Evolutionary conservation across 2,329 filamentous ascomycete genomes (phyloP), one percentile per base, ranked within the genome.

Genomic region (Fusarium goolgardi): DNA sequence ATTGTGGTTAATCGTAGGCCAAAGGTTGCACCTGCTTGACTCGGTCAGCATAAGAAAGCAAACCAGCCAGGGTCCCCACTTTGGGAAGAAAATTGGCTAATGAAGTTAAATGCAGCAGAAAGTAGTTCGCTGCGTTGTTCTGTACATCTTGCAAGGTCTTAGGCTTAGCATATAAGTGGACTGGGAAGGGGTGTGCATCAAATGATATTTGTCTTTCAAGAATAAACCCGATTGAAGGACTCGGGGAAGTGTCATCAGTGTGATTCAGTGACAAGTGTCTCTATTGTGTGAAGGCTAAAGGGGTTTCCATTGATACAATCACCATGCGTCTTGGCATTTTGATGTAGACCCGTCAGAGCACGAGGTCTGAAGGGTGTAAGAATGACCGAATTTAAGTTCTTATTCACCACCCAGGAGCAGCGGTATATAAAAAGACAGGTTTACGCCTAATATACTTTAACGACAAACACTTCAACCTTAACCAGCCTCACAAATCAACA

Each of bases 401-500:
- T 16, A 25, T 43, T 25, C 21, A 25, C 21, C 10, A 18, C 2
- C 0, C 5, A 43, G 21, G 25, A 41, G 3, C 3, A 18, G 12
- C 3, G 9, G 2, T 20, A 44, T 44, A n/a, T 29, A 27, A 18
- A 18, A 4, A 13, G 1, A 13, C 3, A 10, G 16, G 11, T 3
- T 27, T 27, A 11, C 27, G 27, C 9, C 9, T 25, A 1, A 7
- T 15, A 5, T 18, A 2, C 8, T 5, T 11, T 2, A 0, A 6
- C 3, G 10, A 6, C 3, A 32, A 0, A 2, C 10, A 27, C 10
- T 9, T 12, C 20, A 3, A 0, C 3, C 12, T 3, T 2, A 21
- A 21, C 7, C 15, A 2, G 6, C 5, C 2, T 5, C 3, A 18
- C 10, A 6, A 6, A 41, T 10, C 23, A 18, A 25, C 4, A 25